Evolutionary conservation across 257 asterid genomes (phyloP), one percentile per base, ranked within the genome.

Genomic region (Cynanchum wilfordii): DNA sequence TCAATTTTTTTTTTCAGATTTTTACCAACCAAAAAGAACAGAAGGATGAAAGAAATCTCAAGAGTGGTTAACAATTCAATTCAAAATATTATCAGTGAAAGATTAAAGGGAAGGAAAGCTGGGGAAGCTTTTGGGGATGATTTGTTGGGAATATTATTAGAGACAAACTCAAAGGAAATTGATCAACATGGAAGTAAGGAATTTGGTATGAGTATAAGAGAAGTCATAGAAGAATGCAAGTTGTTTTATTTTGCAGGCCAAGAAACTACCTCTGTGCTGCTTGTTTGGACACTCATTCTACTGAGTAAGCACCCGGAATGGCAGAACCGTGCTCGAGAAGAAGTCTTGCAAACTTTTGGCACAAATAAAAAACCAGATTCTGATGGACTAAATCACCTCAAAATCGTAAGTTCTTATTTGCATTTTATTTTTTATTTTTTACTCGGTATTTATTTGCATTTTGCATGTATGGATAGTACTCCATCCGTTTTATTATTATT

Each of bases 181-280:
- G 72, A 66, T 29, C 47, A 75, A 58, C 72, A 66, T 38, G 72
- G 77, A 12, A 76, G 64, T 40, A 60, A 67, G 15, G 66, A 66
- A 3, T 79, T 50, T 12, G 80, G 74, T 9, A 50, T 79, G 79
- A 74, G 68, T 59, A 71, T 76, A 2, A 19, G 44, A 3, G 77
- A 75, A 55, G 70, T 79, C 4, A 70, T 79, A 20, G 71, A 66
- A 66, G 77, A 79, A 22, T 79, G 79, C 83, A 79, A 66, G 33
- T 38, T 79, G 24, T 79, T 79, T 56, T 75, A 70, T 40, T 29
- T 75, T 71, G 80, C 77, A 55, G 79, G 82, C 30, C 82, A 78
- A 47, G 76, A 78, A 16, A 73, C 78, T 5, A 78, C 76, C n/a
- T 73, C 82, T 19, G 69, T 52, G 2, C 11, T 73, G 55, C 78